phyloP scores from a whole-genome alignment of 2,329 filamentous ascomycete genomes.

The Fusarium newnesense region DNA sequence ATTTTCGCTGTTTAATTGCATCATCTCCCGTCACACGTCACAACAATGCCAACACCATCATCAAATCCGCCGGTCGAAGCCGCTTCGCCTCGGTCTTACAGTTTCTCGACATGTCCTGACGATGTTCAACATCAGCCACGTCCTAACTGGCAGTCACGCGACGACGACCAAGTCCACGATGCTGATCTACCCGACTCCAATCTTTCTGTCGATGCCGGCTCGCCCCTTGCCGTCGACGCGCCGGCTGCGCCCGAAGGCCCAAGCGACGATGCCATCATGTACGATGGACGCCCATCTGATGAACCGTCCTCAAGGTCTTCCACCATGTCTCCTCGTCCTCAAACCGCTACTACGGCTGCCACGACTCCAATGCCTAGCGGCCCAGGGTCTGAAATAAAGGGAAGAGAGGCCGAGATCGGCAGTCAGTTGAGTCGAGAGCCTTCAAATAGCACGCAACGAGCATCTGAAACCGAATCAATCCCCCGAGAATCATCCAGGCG shows the following conservation, averaged over 20 bases:
- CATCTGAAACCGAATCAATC: constrained; percentile 31
- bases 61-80: constrained; percentile 53
- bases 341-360: constrained; percentile 47
- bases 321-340: constrained; percentile 57
- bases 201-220: constrained; percentile 35
- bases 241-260: constrained; percentile 33
- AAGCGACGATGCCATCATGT: constrained; percentile 41
- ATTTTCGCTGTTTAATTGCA: constrained; percentile 18
- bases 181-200: constrained; percentile 34
- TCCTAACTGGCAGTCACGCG: constrained; percentile 41
- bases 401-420: constrained; percentile 41
- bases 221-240: constrained; percentile 36
- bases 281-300: constrained; percentile 42
- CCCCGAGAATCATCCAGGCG: constrained; percentile 21
- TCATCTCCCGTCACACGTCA: constrained; percentile 12
- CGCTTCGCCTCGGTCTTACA: constrained; percentile 50
- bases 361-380: constrained; percentile 49
- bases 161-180: constrained; percentile 31
- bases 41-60: constrained; percentile 59
- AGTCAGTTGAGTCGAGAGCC: constrained; percentile 38
- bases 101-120: constrained; percentile 58
- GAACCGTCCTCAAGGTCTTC: constrained; percentile 52
- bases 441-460: constrained; percentile 32
- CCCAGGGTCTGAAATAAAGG: constrained; percentile 51
- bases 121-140: constrained; percentile 48